Evolutionary conservation across 2,329 filamentous ascomycete species (phyloP).

Genomic region (Xylaria sp.): DNA sequence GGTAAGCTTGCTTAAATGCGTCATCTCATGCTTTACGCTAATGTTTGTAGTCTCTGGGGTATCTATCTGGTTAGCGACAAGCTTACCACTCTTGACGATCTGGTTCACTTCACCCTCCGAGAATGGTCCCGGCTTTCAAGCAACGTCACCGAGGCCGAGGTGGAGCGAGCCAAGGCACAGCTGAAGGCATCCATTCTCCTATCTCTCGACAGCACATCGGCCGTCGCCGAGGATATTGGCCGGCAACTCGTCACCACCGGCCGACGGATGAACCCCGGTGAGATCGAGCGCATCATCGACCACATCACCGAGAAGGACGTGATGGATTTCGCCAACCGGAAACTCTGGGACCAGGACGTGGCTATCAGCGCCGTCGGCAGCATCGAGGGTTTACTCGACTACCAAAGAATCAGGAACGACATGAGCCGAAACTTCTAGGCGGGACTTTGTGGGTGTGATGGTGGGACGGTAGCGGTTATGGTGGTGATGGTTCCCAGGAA

Average conservation of each 20-base stretch:
- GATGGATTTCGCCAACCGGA: conserved; percentile 92
- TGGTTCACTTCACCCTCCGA: conserved; percentile 96
- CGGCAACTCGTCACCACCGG: conserved; percentile 98
- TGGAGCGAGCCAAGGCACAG: conserved; percentile 98
- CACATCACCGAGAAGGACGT: conserved; percentile 93
- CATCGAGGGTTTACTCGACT: conserved; percentile 85
- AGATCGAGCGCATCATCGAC: conserved; percentile 92
- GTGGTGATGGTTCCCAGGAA: conserved; percentile 38
- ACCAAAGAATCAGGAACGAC: conserved; percentile 77
- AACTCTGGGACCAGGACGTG: conserved; percentile 96
- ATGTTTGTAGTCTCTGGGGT: conserved; percentile 81
- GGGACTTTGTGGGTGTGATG: conserved; percentile 24
- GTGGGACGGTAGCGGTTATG: too few species aligned
- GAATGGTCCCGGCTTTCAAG: conserved; percentile 96
- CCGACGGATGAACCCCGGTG: conserved; percentile 84
- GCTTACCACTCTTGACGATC: conserved; percentile 84
- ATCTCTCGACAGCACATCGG: conserved; percentile 95
- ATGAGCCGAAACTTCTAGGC: conserved; percentile 78
- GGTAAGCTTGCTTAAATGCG: conserved; percentile 59
- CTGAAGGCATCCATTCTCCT: conserved; percentile 98
- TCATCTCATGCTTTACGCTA: conserved; percentile 13
- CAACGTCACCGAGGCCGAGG: conserved; percentile 86
- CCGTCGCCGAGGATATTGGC: conserved; percentile 96
- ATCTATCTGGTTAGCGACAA: conserved; percentile 98
- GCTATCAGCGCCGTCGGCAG: conserved; percentile 90